These are phyloP conservation scores for Bipolaris bicolor DNA, from an alignment of 2,329 filamentous ascomycete species.

Conservation along the genomic window DNA sequence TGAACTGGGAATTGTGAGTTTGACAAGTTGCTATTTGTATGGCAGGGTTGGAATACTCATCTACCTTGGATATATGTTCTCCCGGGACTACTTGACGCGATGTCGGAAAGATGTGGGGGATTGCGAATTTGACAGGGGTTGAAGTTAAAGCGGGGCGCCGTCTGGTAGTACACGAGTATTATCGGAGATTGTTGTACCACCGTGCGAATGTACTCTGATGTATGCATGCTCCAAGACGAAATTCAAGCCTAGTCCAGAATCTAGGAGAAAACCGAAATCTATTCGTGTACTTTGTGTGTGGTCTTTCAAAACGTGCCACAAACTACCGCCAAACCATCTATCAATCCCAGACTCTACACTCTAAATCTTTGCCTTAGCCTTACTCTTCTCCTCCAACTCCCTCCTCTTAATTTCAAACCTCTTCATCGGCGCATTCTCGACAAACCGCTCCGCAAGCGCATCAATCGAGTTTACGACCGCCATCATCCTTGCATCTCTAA, in stretches of 20 bases:
- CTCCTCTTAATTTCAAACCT: slow-evolving; percentile 53
- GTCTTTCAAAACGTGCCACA: neutral
- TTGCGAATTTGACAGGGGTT: slow-evolving; percentile 15
- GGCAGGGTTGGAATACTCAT: neutral
- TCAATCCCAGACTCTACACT: neutral
- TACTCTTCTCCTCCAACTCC: slow-evolving; percentile 45
- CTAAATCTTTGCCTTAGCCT: slow-evolving; percentile 20
- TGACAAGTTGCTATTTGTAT: neutral
- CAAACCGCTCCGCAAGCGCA: slow-evolving; percentile 57
- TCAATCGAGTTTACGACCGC: slow-evolving; percentile 57
- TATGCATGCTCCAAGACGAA: neutral
- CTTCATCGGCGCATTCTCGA: slow-evolving; percentile 54
- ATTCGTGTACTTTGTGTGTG: too few species aligned
- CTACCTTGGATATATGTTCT: slow-evolving; percentile 27
- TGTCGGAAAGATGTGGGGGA: slow-evolving; percentile 24
- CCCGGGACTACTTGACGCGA: slow-evolving; percentile 18
- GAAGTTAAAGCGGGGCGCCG: neutral
- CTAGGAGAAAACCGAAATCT: neutral
- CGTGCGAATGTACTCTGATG: neutral
- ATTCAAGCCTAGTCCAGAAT: neutral
- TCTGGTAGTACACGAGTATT: neutral
- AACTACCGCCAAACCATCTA: neutral
- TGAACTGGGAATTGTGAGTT: neutral
- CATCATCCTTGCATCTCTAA: slow-evolving; percentile 53
- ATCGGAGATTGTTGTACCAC: neutral